A percentile compares a stretch with the other conserved stretches of the same genome.
These are phyloP conservation scores for Blechomonas ayalai DNA, from an alignment of 208 protist species.

Conservation along the genomic window DNA sequence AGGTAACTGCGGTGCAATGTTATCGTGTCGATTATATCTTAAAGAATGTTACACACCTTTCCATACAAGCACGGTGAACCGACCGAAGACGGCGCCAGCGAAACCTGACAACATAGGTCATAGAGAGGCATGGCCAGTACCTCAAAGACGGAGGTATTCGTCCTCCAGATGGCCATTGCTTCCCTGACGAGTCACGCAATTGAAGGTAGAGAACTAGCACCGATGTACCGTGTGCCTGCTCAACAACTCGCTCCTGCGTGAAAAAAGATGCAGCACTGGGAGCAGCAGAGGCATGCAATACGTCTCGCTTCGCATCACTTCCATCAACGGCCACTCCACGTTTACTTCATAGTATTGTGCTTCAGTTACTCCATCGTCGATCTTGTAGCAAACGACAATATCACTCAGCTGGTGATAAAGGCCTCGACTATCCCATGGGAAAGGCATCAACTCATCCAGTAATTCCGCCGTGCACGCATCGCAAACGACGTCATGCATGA, in stretches of 20 bases:
- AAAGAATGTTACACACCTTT: too few species aligned
- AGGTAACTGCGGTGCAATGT: too few species aligned
- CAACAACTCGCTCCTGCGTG: constrained; percentile 52
- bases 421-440: constrained; percentile 72
- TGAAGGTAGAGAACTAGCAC: too few species aligned
- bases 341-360: constrained; percentile 68
- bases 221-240: constrained; percentile 32
- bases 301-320: constrained; percentile 70
- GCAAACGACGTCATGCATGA: constrained; percentile 85
- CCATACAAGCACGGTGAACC: too few species aligned
- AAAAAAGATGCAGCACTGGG: constrained; percentile 72
- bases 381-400: constrained; percentile 76
- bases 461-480: constrained; percentile 57
- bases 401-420: constrained; percentile 49
- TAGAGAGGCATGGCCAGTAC: too few species aligned
- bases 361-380: constrained; percentile 80
- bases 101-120: too few species aligned
- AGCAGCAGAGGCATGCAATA: constrained; percentile 72
- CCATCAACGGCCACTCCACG: constrained; percentile 52
- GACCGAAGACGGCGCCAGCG: too few species aligned
- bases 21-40: too few species aligned
- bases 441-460: constrained; percentile 76
- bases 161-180: too few species aligned
- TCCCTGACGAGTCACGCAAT: too few species aligned
- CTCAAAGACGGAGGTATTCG: too few species aligned